Evolutionary conservation across 2,329 filamentous ascomycete species (phyloP).

Genomic region (Penicillium crustosum): DNA sequence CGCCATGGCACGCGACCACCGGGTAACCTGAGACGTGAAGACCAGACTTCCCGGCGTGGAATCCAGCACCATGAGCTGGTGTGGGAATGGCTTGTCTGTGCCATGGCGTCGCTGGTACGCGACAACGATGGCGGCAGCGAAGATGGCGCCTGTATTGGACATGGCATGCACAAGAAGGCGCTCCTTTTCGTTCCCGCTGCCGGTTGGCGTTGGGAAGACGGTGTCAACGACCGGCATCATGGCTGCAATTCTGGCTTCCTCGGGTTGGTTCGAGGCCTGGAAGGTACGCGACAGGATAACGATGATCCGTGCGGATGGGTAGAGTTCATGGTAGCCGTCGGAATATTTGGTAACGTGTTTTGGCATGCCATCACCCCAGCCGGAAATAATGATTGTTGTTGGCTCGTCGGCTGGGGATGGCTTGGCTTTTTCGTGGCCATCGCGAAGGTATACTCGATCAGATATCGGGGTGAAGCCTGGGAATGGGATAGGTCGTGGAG

Average conservation of each 20-base stretch:
- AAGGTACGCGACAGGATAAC: slow-evolving; percentile 54
- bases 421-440: slow-evolving; percentile 20
- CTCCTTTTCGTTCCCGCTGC: slow-evolving; percentile 16
- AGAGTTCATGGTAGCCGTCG: slow-evolving; percentile 53
- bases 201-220: slow-evolving; percentile 25
- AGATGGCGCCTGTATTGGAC: slow-evolving; percentile 60
- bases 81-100: slow-evolving; percentile 43
- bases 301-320: slow-evolving; percentile 52
- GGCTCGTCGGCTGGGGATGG: slow-evolving; percentile 32
- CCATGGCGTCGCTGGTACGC: slow-evolving; percentile 44
- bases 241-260: slow-evolving; percentile 45
- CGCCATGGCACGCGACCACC: slow-evolving; percentile 57
- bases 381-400: slow-evolving; percentile 49
- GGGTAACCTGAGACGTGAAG: slow-evolving; percentile 35
- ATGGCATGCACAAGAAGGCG: slow-evolving; percentile 55
- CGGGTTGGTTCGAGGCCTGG: slow-evolving; percentile 47
- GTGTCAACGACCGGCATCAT: slow-evolving; percentile 47
- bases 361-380: slow-evolving; percentile 58
- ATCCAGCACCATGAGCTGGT: slow-evolving; percentile 52
- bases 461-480: slow-evolving; percentile 51
- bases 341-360: slow-evolving; percentile 59
- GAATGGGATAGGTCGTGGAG: slow-evolving; percentile 27
- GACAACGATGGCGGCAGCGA: slow-evolving; percentile 52
- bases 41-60: slow-evolving; percentile 55
- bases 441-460: slow-evolving; percentile 50